Evolutionary conservation across 106 monocot species (phyloP), one percentile per base, ranked within the genome.

Genomic region (Allium fistulosum): DNA sequence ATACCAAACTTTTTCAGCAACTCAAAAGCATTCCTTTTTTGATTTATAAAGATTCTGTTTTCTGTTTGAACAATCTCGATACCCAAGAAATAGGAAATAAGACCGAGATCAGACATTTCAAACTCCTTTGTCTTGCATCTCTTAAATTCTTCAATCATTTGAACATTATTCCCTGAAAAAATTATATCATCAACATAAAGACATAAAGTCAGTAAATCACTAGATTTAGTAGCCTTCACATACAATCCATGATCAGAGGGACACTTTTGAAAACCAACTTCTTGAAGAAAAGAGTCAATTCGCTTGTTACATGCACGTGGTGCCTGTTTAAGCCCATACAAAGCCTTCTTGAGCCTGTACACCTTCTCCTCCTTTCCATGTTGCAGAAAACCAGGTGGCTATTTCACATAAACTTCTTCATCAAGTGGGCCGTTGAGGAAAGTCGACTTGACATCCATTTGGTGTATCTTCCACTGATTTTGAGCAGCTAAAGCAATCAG

Each of bases 181-280:
- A 66, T 66, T 3, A 66, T 17, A 50, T 66, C 66, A 50, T 66
- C 66, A 66, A 66, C 57, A 57, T 69, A 69, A 13, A 69, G 28
- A 14, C 69, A 69, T 12, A 69, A 4, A 37, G 57, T 6, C 3
- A 69, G 26, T 3, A 69, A 26, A 10, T 69, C 15, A 45, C 69
- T 46, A 45, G 17, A 50, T 15, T 67, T 26, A 18, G 49, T 1
- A 15, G 10, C 49, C 52, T 53, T 67, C 6, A 17, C 50, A 26
- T 52, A 67, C 4, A 67, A 53, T 8, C 22, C 52, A 67, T 67
- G 67, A 7, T 67, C 67, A 26, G 13, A 67, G 15, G 52, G 67
- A 26, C 45, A 46, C 63, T 14, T 63, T n/a, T 63, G 13, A 47
- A 63, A 63, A 13, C 6, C 63, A 11, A 4, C 8, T 7, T 63